Base-by-base conservation (phyloP, 2,329 filamentous ascomycete species). In the Aspergillus pseudoterreus region DNA sequence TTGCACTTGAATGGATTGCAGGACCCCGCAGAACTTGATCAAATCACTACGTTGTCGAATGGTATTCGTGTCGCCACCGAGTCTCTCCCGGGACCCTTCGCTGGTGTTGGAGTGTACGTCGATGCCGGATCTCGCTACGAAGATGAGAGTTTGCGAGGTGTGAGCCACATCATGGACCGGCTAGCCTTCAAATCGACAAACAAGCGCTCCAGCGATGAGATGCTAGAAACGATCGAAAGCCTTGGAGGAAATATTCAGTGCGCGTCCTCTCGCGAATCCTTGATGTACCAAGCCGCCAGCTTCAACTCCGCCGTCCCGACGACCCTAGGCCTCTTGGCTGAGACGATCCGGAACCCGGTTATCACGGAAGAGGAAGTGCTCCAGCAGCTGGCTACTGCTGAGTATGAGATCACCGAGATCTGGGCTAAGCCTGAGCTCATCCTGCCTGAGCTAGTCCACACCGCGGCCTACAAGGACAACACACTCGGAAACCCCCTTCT, bases 221-320 rank as follows among this genome's bases (percentile, higher is more conserved):
- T 97, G 85, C 78, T 96, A 17, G 90, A 96, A 71, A 80, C 85
- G 32, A 81, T 96, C 32, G 94, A 97, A 73, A 86, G 85, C 0
- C 78, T 99, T 3, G 94, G 94, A 33, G 94, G 94, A 30, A 96
- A 96, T 70, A 92, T 99, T 53, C 92, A 97, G 74, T 99, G 94
- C 74, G 92, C 92, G 10, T 96, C 92, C 1, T 95, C 91, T 2
- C 82, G 94, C 58, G 94, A 99, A 74, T 90, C 90, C 51, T 83
- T 99, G 75, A 99, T 99, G 94, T 99, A 99, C 77, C 94, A 99
- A 73, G 90, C 91, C 1, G 94, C 94, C 22, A 96, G 92, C 27
- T 99, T 99, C 82, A 99, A 99, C 77, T 87, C 86, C 22, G 87
- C 90, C 15, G 91, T 99, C 8, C 86, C 89, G 6, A 84, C 84